Evolutionary conservation across 2,329 filamentous ascomycete species (phyloP).

Genomic region (Monosporascus sp.): DNA sequence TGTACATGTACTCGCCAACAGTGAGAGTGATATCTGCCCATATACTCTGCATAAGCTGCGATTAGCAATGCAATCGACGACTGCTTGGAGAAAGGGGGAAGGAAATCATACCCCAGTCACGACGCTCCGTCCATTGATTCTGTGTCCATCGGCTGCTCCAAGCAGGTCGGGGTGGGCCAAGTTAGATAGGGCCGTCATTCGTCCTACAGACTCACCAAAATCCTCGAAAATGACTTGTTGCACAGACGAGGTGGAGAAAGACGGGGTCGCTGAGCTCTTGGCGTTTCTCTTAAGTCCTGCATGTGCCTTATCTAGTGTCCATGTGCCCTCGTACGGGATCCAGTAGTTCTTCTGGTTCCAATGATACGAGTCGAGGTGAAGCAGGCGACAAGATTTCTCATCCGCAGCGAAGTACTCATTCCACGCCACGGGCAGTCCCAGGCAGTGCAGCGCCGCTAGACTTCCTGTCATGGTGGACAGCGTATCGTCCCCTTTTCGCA

Average conservation of each 20-base stretch:
- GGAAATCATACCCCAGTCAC: conserved; percentile 32
- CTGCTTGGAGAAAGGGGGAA: no score
- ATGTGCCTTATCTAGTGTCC: conserved; percentile 39
- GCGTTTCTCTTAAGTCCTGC: conserved; percentile 23
- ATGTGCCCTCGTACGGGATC: conserved; percentile 50
- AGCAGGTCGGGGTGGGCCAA: conserved; percentile 31
- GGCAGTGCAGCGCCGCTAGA: no score
- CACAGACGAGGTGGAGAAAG: conserved; percentile 26
- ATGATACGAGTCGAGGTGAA: conserved; percentile 54
- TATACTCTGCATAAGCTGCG: conserved; percentile 27
- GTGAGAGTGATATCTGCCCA: conserved; percentile 62
- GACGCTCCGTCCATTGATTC: conserved; percentile 34
- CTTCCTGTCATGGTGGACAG: no score
- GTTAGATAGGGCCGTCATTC: conserved; percentile 31
- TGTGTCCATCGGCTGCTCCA: conserved; percentile 34
- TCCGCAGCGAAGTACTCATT: conserved; percentile 53
- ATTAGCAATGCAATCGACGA: background rate
- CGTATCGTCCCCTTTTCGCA: no score
- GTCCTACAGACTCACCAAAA: conserved; percentile 16
- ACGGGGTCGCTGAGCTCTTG: conserved; percentile 31
- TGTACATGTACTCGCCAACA: conserved; percentile 54
- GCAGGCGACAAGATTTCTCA: conserved; percentile 46
- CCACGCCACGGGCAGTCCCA: no score
- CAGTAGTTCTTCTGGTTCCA: conserved; percentile 64
- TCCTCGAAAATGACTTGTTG: conserved; percentile 32